A percentile compares a stretch with the other conserved stretches of the same genome.
Evolutionary conservation across 208 protist genomes (phyloP).

Genomic region (Tritrichomonas musculus): DNA sequence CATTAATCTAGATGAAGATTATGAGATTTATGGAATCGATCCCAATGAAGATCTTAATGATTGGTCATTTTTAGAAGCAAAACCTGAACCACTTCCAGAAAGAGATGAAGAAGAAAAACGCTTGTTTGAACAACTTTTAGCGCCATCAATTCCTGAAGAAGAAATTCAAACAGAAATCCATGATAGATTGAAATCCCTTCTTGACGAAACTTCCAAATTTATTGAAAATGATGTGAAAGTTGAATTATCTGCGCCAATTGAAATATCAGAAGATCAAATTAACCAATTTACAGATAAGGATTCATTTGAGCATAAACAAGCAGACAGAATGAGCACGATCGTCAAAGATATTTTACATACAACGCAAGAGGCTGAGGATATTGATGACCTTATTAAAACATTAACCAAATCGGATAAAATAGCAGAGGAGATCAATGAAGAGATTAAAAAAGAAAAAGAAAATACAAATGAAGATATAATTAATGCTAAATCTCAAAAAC

Average conservation of each 20-base stretch:
- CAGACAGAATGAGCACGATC: background rate
- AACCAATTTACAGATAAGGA: background rate
- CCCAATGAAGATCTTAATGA: background rate
- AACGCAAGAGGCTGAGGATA: constrained; percentile 13
- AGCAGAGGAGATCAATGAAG: too few species aligned
- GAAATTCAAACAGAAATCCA: background rate
- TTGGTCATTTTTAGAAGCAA: constrained; percentile 16
- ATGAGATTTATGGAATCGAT: background rate
- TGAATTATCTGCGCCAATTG: too few species aligned
- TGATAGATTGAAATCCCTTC: background rate
- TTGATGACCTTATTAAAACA: background rate
- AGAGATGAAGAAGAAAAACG: constrained; percentile 11
- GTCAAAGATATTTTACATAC: background rate
- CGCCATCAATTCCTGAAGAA: background rate
- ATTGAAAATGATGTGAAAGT: constrained; percentile 22
- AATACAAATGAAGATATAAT: too few species aligned
- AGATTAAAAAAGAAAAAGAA: background rate
- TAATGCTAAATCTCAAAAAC: background rate
- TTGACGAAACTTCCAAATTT: background rate
- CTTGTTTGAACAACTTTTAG: background rate
- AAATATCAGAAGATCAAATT: too few species aligned
- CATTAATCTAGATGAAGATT: constrained; percentile 18
- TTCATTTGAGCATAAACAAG: background rate
- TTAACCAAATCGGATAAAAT: background rate
- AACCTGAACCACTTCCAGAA: background rate